Conservation (phyloP, 2,329 filamentous ascomycete species). For the Colletotrichum chlorophyti region DNA sequence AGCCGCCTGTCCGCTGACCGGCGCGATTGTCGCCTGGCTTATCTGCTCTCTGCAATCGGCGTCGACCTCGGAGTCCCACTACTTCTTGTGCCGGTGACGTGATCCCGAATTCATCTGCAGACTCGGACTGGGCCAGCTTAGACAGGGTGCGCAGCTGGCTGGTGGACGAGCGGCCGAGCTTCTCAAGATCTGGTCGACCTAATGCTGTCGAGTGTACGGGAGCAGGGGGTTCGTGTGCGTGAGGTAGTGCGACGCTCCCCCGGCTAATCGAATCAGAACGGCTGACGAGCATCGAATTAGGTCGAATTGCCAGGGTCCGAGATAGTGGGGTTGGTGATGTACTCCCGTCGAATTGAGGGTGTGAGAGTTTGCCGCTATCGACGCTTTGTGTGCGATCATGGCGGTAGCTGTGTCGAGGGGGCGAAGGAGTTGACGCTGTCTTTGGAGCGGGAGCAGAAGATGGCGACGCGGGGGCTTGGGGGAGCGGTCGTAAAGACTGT, state of each 20-base stretch:
- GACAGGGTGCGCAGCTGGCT: conserved; percentile 88
- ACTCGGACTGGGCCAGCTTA: conserved; percentile 77
- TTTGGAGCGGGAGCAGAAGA: conserved; percentile 38
- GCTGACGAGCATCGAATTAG: conserved; percentile 68
- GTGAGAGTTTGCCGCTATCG: conserved; percentile 63
- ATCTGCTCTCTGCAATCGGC: conserved; percentile 78
- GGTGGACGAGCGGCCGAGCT: conserved; percentile 86
- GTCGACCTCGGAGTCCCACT: conserved; percentile 82
- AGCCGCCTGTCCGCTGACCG: conserved; percentile 55
- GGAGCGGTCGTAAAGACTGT: conserved; percentile 77
- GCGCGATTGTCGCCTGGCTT: conserved; percentile 55
- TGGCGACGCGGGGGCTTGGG: conserved; percentile 65
- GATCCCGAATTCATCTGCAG: conserved; percentile 82
- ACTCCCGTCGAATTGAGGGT: conserved; percentile 51
- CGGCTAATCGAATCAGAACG: conserved; percentile 60
- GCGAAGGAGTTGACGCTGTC: conserved; percentile 35
- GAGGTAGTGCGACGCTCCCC: conserved; percentile 39
- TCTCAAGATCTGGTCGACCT: conserved; percentile 76
- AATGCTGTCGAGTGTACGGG: conserved; percentile 54
- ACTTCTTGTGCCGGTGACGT: conserved; percentile 84
- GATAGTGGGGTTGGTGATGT: conserved; percentile 50
- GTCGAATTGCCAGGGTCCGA: conserved; percentile 52
- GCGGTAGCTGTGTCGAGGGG: conserved; percentile 45
- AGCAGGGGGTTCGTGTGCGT: conserved; percentile 39
- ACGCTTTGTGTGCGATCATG: conserved; percentile 70